phyloP scores from a whole-genome alignment of 2,329 filamentous ascomycete species.

The Ophiosphaerella korrae region DNA sequence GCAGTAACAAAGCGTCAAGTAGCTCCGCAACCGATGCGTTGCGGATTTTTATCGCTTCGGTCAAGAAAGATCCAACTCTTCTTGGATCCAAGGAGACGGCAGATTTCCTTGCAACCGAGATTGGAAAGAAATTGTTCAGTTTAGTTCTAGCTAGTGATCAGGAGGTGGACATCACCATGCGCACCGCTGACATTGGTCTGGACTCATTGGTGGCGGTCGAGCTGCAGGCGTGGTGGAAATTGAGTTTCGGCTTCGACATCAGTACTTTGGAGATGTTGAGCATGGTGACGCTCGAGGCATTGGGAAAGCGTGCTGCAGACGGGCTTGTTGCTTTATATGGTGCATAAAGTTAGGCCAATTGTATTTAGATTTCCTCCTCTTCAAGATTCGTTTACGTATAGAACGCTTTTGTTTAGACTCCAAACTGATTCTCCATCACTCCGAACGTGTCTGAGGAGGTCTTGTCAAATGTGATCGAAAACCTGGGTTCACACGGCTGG shows the following conservation, averaged over 20 bases:
- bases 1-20: not conserved
- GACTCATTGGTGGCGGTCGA: slow-evolving; percentile 46
- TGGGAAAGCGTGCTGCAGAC: not conserved
- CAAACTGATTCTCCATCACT: too few species aligned
- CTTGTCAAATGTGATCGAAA: too few species aligned
- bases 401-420: too few species aligned
- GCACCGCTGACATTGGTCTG: slow-evolving; percentile 33
- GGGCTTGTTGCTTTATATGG: not conserved
- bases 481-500: too few species aligned
- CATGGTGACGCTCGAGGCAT: not conserved
- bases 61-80: slow-evolving; percentile 11
- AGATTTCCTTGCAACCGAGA: slow-evolving; percentile 20
- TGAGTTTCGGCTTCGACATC: slow-evolving; percentile 36
- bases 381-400: too few species aligned
- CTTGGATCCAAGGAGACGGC: slow-evolving; percentile 10
- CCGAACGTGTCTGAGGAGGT: too few species aligned
- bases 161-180: slow-evolving; percentile 12
- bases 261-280: slow-evolving; percentile 29
- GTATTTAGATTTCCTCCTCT: too few species aligned
- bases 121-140: slow-evolving; percentile 23
- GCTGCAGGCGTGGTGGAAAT: slow-evolving; percentile 47
- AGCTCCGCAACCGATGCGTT: slow-evolving; percentile 9
- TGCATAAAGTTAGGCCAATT: too few species aligned
- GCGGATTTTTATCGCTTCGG: slow-evolving; percentile 10
- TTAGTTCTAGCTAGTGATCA: slow-evolving; percentile 29